Evolutionary conservation across 176 grass and related monocot genomes (phyloP).

Genomic region (Luzula sylvatica): DNA sequence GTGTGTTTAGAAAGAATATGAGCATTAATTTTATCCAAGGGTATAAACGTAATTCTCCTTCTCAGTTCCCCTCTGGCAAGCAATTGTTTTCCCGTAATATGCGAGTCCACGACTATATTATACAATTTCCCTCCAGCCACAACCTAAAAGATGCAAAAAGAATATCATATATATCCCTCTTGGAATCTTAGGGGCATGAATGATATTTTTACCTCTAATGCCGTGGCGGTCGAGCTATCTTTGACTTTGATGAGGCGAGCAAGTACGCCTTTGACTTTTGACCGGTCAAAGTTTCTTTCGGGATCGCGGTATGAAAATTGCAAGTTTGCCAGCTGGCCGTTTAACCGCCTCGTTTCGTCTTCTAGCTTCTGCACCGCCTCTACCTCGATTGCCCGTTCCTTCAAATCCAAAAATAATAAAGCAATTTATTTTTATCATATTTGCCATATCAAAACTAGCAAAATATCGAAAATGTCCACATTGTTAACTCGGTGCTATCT

Average conservation of each 20-base stretch:
- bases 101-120: slow-evolving; percentile 88
- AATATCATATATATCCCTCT: too few species aligned
- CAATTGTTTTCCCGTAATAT: slow-evolving; percentile 81
- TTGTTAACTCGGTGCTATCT: too few species aligned
- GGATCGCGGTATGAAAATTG: slow-evolving; percentile 81
- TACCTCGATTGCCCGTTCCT: slow-evolving; percentile 55
- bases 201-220: slow-evolving; percentile 98
- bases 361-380: slow-evolving; percentile 59
- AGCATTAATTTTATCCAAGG: slow-evolving; percentile 83
- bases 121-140: slow-evolving; percentile 75
- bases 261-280: slow-evolving; percentile 98
- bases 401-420: background rate
- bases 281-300: slow-evolving; percentile 76
- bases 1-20: slow-evolving; percentile 48
- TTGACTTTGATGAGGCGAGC: slow-evolving; percentile 83
- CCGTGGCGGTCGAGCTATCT: slow-evolving; percentile 73
- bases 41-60: slow-evolving; percentile 88
- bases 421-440: too few species aligned
- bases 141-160: slow-evolving; percentile 31
- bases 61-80: slow-evolving; percentile 54
- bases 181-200: too few species aligned
- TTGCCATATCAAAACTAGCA: too few species aligned
- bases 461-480: too few species aligned
- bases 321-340: slow-evolving; percentile 47
- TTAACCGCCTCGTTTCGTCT: slow-evolving; percentile 47